phyloP scores from a whole-genome alignment of 2,329 filamentous ascomycete genomes.

The Xylariaceae sp. region DNA sequence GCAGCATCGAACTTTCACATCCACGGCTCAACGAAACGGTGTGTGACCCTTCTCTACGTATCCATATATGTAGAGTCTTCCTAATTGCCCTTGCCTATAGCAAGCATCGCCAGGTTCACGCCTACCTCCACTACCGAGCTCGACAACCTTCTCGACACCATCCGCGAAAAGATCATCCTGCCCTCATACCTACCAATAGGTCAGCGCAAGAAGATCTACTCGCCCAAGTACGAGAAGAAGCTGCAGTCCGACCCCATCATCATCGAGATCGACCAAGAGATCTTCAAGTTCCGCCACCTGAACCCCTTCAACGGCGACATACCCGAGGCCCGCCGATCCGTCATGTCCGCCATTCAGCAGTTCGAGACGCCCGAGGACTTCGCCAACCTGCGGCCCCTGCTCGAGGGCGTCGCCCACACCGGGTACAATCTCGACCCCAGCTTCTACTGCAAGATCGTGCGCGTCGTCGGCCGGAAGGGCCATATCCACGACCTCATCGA shows the following conservation, averaged over 20 bases:
- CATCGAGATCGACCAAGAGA: constrained; percentile 61
- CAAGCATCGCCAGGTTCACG: constrained; percentile 49
- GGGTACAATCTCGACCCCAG: constrained; percentile 40
- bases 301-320: constrained; percentile 45
- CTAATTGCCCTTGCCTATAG: constrained; percentile 5
- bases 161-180: constrained; percentile 63
- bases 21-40: constrained; percentile 33
- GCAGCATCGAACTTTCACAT: constrained; percentile 33
- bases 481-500: constrained; percentile 53
- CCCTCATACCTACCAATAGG: constrained; percentile 58
- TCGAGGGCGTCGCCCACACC: constrained; percentile 53
- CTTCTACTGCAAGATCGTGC: constrained; percentile 45
- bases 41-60: constrained; percentile 7
- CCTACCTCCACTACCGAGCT: constrained; percentile 57
- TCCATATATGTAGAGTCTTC: too few species aligned
- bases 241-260: constrained; percentile 59
- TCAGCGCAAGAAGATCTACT: constrained; percentile 58
- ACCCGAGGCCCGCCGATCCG: constrained; percentile 45
- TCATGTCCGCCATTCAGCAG: constrained; percentile 43
- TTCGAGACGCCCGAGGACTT: constrained; percentile 56
- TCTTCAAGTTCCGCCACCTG: constrained; percentile 54
- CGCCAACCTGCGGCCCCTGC: constrained; percentile 53
- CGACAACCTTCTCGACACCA: constrained; percentile 52
- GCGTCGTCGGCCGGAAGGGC: constrained; percentile 44
- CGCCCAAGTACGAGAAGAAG: constrained; percentile 47